phyloP scores from a whole-genome alignment of 805 yeast genomes.

The Helenozyma rhizophorensis region DNA sequence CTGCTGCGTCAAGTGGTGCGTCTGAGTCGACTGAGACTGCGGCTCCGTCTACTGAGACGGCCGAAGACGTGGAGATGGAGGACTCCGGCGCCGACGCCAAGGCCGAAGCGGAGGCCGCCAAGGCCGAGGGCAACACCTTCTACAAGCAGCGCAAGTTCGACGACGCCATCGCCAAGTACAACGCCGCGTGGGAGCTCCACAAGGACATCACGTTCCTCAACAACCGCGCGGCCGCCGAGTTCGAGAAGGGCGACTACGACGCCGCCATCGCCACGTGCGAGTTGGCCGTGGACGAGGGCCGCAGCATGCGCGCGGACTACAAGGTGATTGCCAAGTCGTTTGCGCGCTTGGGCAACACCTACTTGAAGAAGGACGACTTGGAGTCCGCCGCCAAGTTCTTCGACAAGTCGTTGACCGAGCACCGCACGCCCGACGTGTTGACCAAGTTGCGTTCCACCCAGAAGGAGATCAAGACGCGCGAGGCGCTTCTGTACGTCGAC shows the following conservation, averaged over 20 bases:
- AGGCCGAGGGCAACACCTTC: slow-evolving; percentile 79
- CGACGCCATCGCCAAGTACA: slow-evolving; percentile 83
- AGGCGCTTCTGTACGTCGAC: slow-evolving; percentile 73
- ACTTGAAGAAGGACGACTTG: slow-evolving; percentile 70
- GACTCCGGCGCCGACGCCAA: slow-evolving; percentile 36
- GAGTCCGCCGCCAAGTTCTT: slow-evolving; percentile 70
- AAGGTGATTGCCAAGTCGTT: slow-evolving; percentile 88
- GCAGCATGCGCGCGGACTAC: slow-evolving; percentile 88
- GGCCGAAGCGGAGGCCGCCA: slow-evolving; percentile 60
- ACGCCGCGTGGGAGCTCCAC: slow-evolving; percentile 77
- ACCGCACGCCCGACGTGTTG: slow-evolving; percentile 90
- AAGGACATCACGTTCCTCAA: slow-evolving; percentile 90
- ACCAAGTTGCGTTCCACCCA: slow-evolving; percentile 84
- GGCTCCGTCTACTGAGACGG: slow-evolving; percentile 6
- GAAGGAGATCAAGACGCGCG: slow-evolving; percentile 75
- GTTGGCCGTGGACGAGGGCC: slow-evolving; percentile 82
- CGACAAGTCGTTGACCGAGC: slow-evolving; percentile 93
- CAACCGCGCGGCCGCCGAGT: slow-evolving; percentile 97
- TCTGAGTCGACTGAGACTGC: slow-evolving; percentile 9
- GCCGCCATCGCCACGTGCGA: slow-evolving; percentile 77
- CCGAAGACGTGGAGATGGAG: slow-evolving; percentile 35
- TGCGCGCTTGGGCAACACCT: slow-evolving; percentile 83
- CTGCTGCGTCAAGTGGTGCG: too few species aligned
- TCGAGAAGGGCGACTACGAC: slow-evolving; percentile 89
- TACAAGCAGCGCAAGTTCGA: slow-evolving; percentile 88